These are phyloP conservation scores for Zychaea mexicana DNA, from an alignment of 371 early-diverging fungal species.

Conservation along the genomic window DNA sequence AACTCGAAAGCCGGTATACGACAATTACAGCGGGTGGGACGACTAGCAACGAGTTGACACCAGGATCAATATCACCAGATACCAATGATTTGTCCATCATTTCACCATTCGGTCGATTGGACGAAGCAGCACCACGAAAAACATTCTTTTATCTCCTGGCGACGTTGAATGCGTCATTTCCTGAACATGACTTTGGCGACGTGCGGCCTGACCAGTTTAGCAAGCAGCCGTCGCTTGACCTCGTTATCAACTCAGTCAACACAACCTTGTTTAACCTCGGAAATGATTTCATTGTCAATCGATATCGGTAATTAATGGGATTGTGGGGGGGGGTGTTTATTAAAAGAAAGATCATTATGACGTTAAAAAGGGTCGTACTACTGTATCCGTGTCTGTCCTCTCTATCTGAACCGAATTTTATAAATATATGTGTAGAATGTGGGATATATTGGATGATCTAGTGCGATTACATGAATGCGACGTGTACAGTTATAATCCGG, in stretches of 20 bases:
- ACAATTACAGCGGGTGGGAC: no score
- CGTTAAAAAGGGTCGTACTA: no score
- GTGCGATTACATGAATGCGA: slow-evolving; percentile 83
- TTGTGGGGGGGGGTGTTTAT: no score
- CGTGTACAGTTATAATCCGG: slow-evolving; percentile 87
- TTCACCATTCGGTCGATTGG: slow-evolving; percentile 86
- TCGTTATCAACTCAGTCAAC: slow-evolving; percentile 84
- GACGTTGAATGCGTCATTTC: slow-evolving; percentile 91
- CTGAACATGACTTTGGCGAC: slow-evolving; percentile 95
- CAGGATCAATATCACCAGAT: slow-evolving; percentile 60
- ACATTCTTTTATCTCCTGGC: slow-evolving; percentile 91
- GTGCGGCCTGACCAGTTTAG: slow-evolving; percentile 86
- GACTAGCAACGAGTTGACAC: slow-evolving; percentile 44
- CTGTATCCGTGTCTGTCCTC: no score
- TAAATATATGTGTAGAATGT: slow-evolving; percentile 45
- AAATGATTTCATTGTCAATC: slow-evolving; percentile 59
- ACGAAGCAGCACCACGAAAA: slow-evolving; percentile 75
- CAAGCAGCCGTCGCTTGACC: slow-evolving; percentile 69
- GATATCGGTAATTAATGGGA: slow-evolving; percentile 42
- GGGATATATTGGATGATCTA: slow-evolving; percentile 84
- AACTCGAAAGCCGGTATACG: slow-evolving; percentile 76
- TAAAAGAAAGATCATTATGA: no score
- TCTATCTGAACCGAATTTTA: no score
- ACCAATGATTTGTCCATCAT: slow-evolving; percentile 50
- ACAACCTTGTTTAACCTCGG: slow-evolving; percentile 84